These are phyloP conservation scores for Rhododendron williamsianum DNA, from an alignment of 148 eudicot genomes.

Conservation along the genomic window DNA sequence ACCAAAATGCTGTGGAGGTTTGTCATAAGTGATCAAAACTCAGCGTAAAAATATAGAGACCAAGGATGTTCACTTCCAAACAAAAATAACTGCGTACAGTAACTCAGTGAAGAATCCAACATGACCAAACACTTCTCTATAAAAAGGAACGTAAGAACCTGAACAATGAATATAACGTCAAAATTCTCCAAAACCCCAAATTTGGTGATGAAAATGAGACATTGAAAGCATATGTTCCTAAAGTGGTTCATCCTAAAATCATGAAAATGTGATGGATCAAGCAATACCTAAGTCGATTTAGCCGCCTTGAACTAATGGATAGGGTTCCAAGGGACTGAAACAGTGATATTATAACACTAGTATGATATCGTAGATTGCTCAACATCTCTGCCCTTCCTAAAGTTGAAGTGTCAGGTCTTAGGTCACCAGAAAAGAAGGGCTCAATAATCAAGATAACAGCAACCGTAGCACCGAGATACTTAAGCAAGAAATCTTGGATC, in stretches of 20 bases:
- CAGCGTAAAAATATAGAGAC: not conserved
- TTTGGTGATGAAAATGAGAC: not conserved
- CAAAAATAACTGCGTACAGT: not conserved
- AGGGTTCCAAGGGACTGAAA: constrained; percentile 94
- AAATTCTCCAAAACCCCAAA: not conserved
- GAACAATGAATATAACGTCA: not conserved
- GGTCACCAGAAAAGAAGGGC: constrained; percentile 89
- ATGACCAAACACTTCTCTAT: not conserved
- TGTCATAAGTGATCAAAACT: constrained; percentile 3
- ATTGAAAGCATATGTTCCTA: not conserved
- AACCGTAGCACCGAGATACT: constrained; percentile 98
- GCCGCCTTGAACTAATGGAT: constrained; percentile 89
- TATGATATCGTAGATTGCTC: constrained; percentile 96
- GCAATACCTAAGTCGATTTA: constrained; percentile 86
- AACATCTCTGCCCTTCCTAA: constrained; percentile 97
- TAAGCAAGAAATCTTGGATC: constrained; percentile 92
- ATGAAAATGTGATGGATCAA: constrained; percentile 7
- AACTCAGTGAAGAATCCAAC: not conserved
- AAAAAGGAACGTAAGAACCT: not conserved
- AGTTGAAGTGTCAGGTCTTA: constrained; percentile 91
- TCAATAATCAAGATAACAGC: constrained; percentile 95
- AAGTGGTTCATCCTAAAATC: not conserved
- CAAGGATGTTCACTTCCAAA: not conserved
- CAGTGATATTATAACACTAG: constrained; percentile 89
- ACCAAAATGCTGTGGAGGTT: not conserved